Evolutionary conservation across 768 basidiomycete genomes (phyloP), one percentile per base, ranked within the genome.

Genomic region (Tricholomella constricta): DNA sequence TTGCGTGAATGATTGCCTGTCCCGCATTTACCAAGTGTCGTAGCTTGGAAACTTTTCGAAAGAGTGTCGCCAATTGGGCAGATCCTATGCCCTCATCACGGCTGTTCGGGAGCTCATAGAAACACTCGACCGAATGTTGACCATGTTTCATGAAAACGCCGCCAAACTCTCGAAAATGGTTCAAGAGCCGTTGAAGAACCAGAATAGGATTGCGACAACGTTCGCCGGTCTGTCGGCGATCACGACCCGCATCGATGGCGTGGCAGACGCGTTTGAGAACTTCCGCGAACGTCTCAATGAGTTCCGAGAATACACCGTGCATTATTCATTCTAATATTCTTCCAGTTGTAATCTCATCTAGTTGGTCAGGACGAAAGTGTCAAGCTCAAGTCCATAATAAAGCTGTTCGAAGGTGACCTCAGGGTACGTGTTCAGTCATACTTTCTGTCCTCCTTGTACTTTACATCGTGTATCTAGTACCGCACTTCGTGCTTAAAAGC

Each of bases 241-340:
- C 48, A 40, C 36, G n/a, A n/a, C n/a, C n/a, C 54, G 38, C 47
- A 17, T 61, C 6, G 44, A 50, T 19, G 22, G 31, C 6, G 44
- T 59, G 2, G 60, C 60, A 31, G 26, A 34, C 4, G 52, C 46
- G 14, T 61, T 56, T n/a, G 45, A 55, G 20, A 48, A 19, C 2
- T 50, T 63, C 41, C 42, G 51, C 20, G 60, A 55, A 14, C 54
- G 60, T 1, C 36, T 63, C 17, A 23, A 49, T 25, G 60, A 63
- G 17, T 63, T 61, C 31, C 45, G 60, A 25, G 57, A 63, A 43
- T 63, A 61, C 36, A 61, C 57, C 2, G 62, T 59, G 14, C 15
- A n/a, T n/a, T n/a, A n/a, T n/a, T n/a, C n/a, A 6, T 15, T 19
- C 17, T 19, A 6, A 12, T n/a, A n/a, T n/a, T n/a, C n/a, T n/a